Evolutionary conservation across 202 grass and related monocot species (phyloP), one percentile per base, ranked within the genome.

Genomic region (Eragrostis tef): DNA sequence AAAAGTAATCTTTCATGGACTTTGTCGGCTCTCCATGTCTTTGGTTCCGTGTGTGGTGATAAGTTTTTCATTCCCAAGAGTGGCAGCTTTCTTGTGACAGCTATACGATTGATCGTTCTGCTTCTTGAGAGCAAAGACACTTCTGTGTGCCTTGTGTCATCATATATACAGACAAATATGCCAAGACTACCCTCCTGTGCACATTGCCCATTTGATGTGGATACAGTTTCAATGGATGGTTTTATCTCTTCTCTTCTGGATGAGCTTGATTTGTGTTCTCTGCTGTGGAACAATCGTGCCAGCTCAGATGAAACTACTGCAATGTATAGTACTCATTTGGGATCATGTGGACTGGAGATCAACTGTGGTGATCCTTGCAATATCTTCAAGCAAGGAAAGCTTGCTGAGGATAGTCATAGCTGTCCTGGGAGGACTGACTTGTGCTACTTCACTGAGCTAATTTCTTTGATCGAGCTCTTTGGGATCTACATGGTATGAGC

Each of bases 401-500:
- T 86, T 70, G 31, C 81, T 75, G 84, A 77, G 44, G 66, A 75
- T 86, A 31, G 54, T 67, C 34, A 50, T 56, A 73, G 67, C 39
- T 47, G 47, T 86, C 12, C 54, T 85, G 61, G 69, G 36, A 71
- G 24, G 70, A 87, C 79, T 67, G 67, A 71, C 47, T 64, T 93
- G 47, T 98, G 90, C 85, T 91, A 91, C 82, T 87, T 90, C 9
- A 60, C 58, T 0, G 95, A 98, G 64, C 81, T 94, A 67, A 72
- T 94, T 85, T 98, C 95, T 76, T 86, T 91, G 78, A 51, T 98
- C 22, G 95, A 98, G 85, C 89, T 98, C 60, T 88, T 98, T 81
- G 92, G 90, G 41, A 81, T 58, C 47, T 93, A 98, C 85, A 98
- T 98, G 95, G 95, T 98, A 98, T 67, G 69, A 39, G 44, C 31